Base-by-base conservation (phyloP, 2,329 filamentous ascomycete genomes). In the Hymenoscyphus scutula region DNA sequence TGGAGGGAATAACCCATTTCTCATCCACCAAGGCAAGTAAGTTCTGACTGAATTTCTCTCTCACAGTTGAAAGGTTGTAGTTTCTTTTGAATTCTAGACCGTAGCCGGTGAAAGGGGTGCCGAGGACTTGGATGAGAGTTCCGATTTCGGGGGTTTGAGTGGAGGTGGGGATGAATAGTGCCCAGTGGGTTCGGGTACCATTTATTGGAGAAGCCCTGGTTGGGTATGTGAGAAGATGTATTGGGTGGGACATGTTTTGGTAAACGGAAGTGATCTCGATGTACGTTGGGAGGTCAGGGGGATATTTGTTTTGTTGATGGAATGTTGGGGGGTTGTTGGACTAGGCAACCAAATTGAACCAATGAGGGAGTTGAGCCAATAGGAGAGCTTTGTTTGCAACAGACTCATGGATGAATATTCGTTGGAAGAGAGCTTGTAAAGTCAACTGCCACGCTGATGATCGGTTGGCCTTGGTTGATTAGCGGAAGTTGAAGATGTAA, bases 121-220 rank as follows among this genome's bases (percentile, higher is more conserved):
- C 19, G n/a, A 48, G 41, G 6, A 48, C 19, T 23, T 48, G 41
- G n/a, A 48, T 48, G 15, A 45, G 38, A 3, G 17, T n/a, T 23
- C 29, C 29, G n/a, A 3, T 55, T 34, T 48, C 37, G 3, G 60
- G 25, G 17, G 19, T 23, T 29, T 30, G 37, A 7, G 5, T 29
- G 10, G 48, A 25, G 34, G 30, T 19, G 17, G 55, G 60, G 23
- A 62, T 56, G 56, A 62, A 58, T 1, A 62, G 27, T 2, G 60
- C 60, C 56, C 60, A 62, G 48, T 62, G 56, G 17, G 60, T 45
- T 11, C 55, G 54, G 25, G 60, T 62, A 30, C 60, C 55, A 30
- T 62, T 62, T 53, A 58, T 37, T 27, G 32, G 30, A 17, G 60
- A 62, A 30, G 56, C 60, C 5, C 45, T 29, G 19, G 56, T 41